Evolutionary conservation across 345 rosid genomes (phyloP).

Genomic region (Euphorbia peplus): DNA sequence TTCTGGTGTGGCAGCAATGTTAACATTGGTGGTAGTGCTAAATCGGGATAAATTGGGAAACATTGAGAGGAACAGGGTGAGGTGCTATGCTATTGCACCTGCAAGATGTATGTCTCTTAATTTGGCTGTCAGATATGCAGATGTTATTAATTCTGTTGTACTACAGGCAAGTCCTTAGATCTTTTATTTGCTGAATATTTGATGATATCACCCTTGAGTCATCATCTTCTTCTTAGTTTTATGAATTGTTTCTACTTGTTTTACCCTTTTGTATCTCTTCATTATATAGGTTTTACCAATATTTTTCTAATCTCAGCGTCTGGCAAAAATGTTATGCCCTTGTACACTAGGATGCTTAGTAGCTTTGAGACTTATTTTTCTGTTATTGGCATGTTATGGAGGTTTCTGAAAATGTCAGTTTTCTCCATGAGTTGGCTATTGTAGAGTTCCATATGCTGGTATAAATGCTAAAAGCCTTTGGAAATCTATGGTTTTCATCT

Average conservation of each 20-base stretch:
- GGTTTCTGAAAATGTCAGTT: not conserved
- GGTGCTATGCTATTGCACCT: conserved; percentile 94
- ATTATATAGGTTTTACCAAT: not conserved
- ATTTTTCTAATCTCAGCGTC: not conserved
- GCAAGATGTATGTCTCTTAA: conserved; percentile 97
- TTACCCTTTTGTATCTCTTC: not conserved
- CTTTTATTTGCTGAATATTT: not conserved
- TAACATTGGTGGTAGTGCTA: conserved; percentile 63
- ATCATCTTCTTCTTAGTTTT: too few relatives aligned
- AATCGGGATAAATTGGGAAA: conserved; percentile 61
- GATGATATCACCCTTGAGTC: not conserved
- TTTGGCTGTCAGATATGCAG: conserved; percentile 91
- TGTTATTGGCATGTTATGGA: not conserved
- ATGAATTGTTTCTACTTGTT: too few relatives aligned
- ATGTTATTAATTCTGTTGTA: conserved; percentile 89
- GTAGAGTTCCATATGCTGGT: conserved; percentile 14
- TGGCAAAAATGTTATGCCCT: not conserved
- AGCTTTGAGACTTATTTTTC: not conserved
- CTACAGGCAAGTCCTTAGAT: conserved; percentile 64
- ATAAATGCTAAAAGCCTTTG: not conserved
- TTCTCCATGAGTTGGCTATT: not conserved
- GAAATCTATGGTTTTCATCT: not conserved
- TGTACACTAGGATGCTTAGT: not conserved
- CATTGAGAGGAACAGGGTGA: conserved; percentile 70
- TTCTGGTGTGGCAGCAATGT: conserved; percentile 88